Conservation (phyloP, 345 rosid species). For the Euphorbia lathyris region DNA sequence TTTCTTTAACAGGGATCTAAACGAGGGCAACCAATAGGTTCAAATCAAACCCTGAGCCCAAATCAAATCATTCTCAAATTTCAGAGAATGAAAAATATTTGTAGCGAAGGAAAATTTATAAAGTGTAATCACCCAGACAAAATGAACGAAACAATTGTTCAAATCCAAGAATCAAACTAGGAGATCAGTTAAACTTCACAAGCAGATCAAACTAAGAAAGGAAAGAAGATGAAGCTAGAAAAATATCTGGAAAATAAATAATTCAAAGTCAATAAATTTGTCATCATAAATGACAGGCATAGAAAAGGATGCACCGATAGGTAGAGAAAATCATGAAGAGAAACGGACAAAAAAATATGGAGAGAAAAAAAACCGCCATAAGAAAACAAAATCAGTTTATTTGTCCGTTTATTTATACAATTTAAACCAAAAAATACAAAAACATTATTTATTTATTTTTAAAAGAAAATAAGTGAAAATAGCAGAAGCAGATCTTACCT, state of each 20-base stretch:
- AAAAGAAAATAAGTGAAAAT: neutral
- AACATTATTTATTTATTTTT: neutral
- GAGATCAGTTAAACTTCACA: neutral
- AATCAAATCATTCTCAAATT: neutral
- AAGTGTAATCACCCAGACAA: neutral
- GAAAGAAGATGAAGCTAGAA: neutral
- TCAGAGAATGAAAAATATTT: neutral
- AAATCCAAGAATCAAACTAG: neutral
- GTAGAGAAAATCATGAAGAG: neutral
- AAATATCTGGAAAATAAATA: neutral
- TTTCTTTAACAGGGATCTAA: neutral
- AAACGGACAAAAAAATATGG: neutral
- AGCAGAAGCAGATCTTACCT: conserved; percentile 55
- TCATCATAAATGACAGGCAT: neutral
- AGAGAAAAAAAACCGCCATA: neutral
- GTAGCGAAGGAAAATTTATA: neutral
- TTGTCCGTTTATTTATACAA: neutral
- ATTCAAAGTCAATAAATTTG: neutral
- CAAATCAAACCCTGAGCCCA: too few species aligned
- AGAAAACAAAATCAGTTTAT: conserved; percentile 10
- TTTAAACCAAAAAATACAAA: conserved; percentile 2
- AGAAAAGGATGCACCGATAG: neutral
- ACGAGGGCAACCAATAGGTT: neutral
- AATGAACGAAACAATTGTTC: neutral
- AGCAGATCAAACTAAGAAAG: neutral